Conservation (phyloP, 2,329 filamentous ascomycete species). For the Colletotrichum somersetense region DNA sequence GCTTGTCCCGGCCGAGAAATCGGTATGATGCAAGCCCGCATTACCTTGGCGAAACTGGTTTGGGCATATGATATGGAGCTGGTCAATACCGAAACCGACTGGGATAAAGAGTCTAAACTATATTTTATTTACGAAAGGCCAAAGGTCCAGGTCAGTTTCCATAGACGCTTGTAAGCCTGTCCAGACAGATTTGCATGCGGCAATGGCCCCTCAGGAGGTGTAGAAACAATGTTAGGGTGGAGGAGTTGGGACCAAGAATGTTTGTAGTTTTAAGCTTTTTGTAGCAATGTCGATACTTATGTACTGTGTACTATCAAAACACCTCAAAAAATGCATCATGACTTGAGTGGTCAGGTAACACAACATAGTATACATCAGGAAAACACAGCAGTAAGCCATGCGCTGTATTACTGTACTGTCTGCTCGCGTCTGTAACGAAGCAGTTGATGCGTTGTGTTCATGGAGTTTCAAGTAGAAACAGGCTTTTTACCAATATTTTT, state of each 20-base stretch:
- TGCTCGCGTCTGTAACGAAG: no score
- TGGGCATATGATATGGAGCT: conserved; percentile 7
- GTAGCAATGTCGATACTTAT: no score
- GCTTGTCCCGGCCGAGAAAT: neutral
- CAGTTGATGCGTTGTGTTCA: no score
- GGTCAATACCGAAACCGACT: neutral
- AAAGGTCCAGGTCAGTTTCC: neutral
- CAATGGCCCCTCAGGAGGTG: neutral
- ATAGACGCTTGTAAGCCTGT: neutral
- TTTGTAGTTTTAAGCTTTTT: no score
- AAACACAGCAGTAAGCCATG: no score
- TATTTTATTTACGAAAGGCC: neutral
- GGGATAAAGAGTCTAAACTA: neutral
- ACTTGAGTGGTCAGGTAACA: no score
- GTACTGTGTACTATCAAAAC: neutral
- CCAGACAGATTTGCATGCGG: neutral
- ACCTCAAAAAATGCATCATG: no score
- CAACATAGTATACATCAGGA: no score
- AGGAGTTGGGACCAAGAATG: neutral
- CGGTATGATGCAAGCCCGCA: neutral
- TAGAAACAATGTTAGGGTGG: neutral
- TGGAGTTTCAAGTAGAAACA: no score
- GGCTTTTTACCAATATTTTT: no score
- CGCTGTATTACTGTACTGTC: no score
- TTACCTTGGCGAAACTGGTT: neutral